Evolutionary conservation across 2,329 filamentous ascomycete genomes (phyloP), one percentile per base, ranked within the genome.

Genomic region (Corniculantispora saksenae): DNA sequence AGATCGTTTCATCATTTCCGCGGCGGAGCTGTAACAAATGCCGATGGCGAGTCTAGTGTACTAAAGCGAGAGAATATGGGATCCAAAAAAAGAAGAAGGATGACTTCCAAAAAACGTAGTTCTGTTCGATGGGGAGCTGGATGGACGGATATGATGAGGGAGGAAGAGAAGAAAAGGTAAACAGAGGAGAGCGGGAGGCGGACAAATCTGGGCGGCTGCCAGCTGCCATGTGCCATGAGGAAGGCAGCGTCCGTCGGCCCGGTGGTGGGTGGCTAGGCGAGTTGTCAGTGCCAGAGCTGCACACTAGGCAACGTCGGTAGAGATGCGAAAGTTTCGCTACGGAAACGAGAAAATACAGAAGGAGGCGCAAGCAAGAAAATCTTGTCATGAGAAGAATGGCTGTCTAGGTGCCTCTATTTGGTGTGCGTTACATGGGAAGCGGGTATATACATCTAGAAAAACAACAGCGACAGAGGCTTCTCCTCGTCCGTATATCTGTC

Each of bases 401-500:
- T 27, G 13, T 17, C 5, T n/a, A 19, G 38, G 19, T 21, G 35
- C 23, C 35, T 47, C 32, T 21, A 54, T 32, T 29, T 45, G 9
- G 1, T 51, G 27, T 40, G 32, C 59, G 7, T 19, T 23, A 29
- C 23, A 23, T 7, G n/a, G 8, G 40, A 9, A 54, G 40, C 35
- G 73, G 71, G 72, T 71, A 72, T 71, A 57, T 55, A 45, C 35
- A 43, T 35, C 70, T 78, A 91, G 72, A 86, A 92, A 77, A 92
- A 92, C 25, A 92, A 74, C 72, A 92, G 73, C 56, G 84, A 84
- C 71, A 91, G 71, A 70, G 85, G 78, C 71, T 82, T 84, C 70
- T 87, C 84, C 65, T 84, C 81, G 61, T 84, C 84, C 27, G 78
- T 81, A 72, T 93, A 96, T 68, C 88, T 84, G 59, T 88, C 87